Base-by-base conservation (phyloP, 2,329 filamentous ascomycete species). In the Delphinella strobiligena region DNA sequence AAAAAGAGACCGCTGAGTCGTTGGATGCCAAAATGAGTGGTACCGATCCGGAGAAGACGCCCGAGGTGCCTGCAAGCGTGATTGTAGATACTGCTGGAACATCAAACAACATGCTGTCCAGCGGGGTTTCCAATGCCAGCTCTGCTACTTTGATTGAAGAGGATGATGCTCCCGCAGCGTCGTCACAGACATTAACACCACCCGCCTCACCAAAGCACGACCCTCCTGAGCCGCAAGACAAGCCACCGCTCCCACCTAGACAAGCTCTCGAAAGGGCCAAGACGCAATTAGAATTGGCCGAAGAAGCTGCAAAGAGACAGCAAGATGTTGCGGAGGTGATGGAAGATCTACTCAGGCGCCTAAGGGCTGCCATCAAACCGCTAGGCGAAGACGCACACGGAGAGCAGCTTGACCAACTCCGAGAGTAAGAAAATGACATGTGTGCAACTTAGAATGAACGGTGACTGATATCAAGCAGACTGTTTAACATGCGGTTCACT, bases 311-410 rank as follows among this genome's bases (percentile, higher is more conserved):
- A 24, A 54, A 44, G 37, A 36, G 54, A 36, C 91, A 98, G 54
- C 88, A 98, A 61, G 91, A 98, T 61, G 89, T 95, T 4, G 87
- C 87, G 10, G 91, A 98, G 60, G 89, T 95, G 34, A 88, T 95
- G 64, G 86, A 86, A 43, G 91, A 89, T 52, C 83, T 94, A 18
- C 75, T 95, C 43, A 87, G 89, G 54, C 82, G 91, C 37, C 68
- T 95, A n/a, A 83, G 91, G 52, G 87, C 84, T 38, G 88, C 89
- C 2, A 88, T 96, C 53, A 78, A 73, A 42, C 74, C 85, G 4
- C 72, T 71, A n/a, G 73, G 71, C 3, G 65, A 74, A 24, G 75
- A 84, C 42, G 62, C 70, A 5, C 72, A 78, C 33, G 82, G 81
- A 3, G 81, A 93, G 47, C 89, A 95, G 58, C 63, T 78, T 15